Base-by-base conservation (phyloP, 2,329 filamentous ascomycete species). In the Blastomyces emzantsi region DNA sequence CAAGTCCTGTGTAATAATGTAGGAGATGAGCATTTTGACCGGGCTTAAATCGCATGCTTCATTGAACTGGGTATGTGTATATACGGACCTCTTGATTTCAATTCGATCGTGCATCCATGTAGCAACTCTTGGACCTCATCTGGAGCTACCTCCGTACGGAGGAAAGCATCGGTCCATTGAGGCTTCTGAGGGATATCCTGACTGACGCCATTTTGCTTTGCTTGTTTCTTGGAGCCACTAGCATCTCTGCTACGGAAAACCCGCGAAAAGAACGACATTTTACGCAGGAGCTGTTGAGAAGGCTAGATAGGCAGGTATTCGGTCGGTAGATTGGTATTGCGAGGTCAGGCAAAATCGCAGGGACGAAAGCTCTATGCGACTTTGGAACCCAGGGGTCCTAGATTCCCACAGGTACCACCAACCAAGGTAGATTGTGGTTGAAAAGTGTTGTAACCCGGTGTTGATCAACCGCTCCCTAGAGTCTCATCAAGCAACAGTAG, bases 51-150 rank as follows among this genome's bases (percentile, higher is more conserved):
- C 22, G 4, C 9, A 13, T 43, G 8, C 11, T 41, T 41, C 17
- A 11, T 56, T 54, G 52, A 51, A 61, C 30, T 69, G 61, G 62
- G 56, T 33, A 36, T 69, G 61, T 62, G 55, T 33, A 36, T 68
- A 67, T 65, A 77, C 85, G 70, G 86, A 96, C 93, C 93, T 90
- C 92, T 85, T 65, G 89, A 88, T 80, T 97, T 99, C 76, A 99
- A 85, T 79, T 99, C 94, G 63, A 87, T 83, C 13, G 92, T 95
- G 79, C 92, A 97, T 68, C 87, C 86, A 73, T 87, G 85, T 61
- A 97, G 81, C 66, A 99, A 80, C 73, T 96, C 92, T 71, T 92
- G 88, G 58, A 99, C 87, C 78, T 99, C 94, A 69, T 96, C 91
- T 5, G 92, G 89, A 62, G 90, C 88, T 68, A 99, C 87, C 57